Evolutionary conservation across 805 yeast species (phyloP), one percentile per base, ranked within the genome.

Genomic region (Cyberlindnera nakhonratchasimensis): DNA sequence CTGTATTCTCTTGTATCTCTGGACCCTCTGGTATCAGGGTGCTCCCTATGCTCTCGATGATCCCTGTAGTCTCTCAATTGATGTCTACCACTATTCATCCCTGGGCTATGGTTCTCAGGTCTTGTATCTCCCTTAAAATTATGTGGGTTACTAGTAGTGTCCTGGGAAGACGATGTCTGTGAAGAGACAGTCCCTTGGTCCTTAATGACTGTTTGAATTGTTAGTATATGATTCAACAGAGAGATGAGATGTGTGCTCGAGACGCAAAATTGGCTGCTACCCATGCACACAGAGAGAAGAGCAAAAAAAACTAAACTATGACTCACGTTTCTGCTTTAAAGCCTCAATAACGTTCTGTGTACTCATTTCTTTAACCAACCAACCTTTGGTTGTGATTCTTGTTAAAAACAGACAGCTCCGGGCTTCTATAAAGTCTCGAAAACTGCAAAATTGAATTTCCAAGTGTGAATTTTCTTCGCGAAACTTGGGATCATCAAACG

Each of bases 271-370:
- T n/a, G n/a, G n/a, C n/a, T n/a, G n/a, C n/a, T n/a, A n/a, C n/a
- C n/a, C n/a, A n/a, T 7, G 14, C 18, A 16, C 3, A 16, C 5
- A 5, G 14, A 16, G 13, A 14, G 10, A 11, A 9, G 8, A 4
- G 3, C 1, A n/a, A n/a, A n/a, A n/a, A n/a, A n/a, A n/a, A n/a
- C n/a, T n/a, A n/a, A n/a, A n/a, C n/a, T n/a, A n/a, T n/a, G n/a
- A 51, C 59, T 32, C 28, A 55, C 60, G 30, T 34, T 56, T 54
- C 53, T 46, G 48, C 45, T 53, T 56, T 25, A 56, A 25, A 0
- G 60, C 59, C 6, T 53, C 52, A 4, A 55, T 33, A 4, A 54
- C 53, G 29, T 44, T 53, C 8, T 50, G 46, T 10, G 53, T 42
- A 24, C 58, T 52, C 60, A 55, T 55, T n/a, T n/a, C 9, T 7